Percentiles rank a stretch among this genome's conserved stretches.
Conservation (phyloP, 768 basidiomycete genomes). For the Infundibulicybe gibba region DNA sequence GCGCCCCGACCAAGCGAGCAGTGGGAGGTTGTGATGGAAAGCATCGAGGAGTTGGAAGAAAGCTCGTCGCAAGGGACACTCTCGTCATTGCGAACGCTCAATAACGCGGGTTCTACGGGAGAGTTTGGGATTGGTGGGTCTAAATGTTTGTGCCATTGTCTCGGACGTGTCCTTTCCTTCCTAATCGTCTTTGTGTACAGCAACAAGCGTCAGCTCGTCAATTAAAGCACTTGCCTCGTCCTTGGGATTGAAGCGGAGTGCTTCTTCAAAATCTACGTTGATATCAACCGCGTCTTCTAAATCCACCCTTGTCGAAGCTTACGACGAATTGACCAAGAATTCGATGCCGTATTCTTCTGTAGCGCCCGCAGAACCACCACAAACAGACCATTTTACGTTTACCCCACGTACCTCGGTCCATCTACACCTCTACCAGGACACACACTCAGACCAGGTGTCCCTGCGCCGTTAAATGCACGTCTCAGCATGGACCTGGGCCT, state of each 20-base stretch:
- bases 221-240: slow-evolving; percentile 76
- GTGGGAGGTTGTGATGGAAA: slow-evolving; percentile 88
- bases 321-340: slow-evolving; percentile 34
- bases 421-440: slow-evolving; percentile 57
- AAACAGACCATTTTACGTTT: slow-evolving; percentile 49
- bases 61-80: slow-evolving; percentile 45
- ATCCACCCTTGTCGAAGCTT: slow-evolving; percentile 4
- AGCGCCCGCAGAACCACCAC: slow-evolving; percentile 29
- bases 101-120: slow-evolving; percentile 32
- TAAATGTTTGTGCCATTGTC: slow-evolving; percentile 43
- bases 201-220: slow-evolving; percentile 65
- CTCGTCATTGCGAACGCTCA: slow-evolving; percentile 38
- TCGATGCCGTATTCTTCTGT: slow-evolving; percentile 43
- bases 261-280: slow-evolving; percentile 24
- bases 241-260: slow-evolving; percentile 61
- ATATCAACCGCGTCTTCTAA: slow-evolving; percentile 9
- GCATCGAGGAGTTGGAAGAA: slow-evolving; percentile 67
- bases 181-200: slow-evolving; percentile 25
- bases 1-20: slow-evolving; percentile 68
- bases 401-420: slow-evolving; percentile 18
- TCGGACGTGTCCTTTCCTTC: slow-evolving; percentile 1
- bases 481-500: slow-evolving; percentile 50
- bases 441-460: slow-evolving; percentile 51
- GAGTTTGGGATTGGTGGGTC: slow-evolving; percentile 72
- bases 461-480: slow-evolving; percentile 57